Conservation (phyloP, 2,329 filamentous ascomycete genomes). For the Annulohypoxylon truncatum region DNA sequence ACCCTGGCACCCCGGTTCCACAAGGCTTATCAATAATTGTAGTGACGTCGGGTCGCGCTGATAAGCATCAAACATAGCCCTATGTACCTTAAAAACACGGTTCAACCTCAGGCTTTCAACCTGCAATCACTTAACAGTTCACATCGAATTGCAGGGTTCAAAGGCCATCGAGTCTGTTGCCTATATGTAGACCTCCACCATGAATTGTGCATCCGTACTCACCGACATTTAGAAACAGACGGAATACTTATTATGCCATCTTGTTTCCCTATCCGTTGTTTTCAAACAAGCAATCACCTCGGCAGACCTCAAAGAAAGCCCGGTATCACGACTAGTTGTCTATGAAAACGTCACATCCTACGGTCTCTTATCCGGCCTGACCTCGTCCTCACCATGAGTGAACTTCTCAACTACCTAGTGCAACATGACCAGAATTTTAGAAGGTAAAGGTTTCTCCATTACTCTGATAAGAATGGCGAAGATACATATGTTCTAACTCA, state of each 20-base stretch:
- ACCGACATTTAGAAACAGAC: constrained; percentile 14
- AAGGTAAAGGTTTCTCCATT: constrained; percentile 55
- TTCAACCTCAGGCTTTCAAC: constrained; percentile 21
- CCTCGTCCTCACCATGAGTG: constrained; percentile 62
- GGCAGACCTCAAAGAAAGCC: neutral
- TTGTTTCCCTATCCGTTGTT: constrained; percentile 2
- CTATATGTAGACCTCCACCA: constrained; percentile 19
- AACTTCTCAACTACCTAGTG: constrained; percentile 75
- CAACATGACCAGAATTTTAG: constrained; percentile 71
- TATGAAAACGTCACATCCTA: constrained; percentile 3
- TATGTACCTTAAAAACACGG: constrained; percentile 19
- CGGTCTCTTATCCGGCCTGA: constrained; percentile 4
- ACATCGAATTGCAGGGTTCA: neutral
- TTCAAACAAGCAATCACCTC: constrained; percentile 2
- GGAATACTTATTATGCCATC: constrained; percentile 6
- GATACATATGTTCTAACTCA: constrained; percentile 2
- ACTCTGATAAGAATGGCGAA: neutral
- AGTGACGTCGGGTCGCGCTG: constrained; percentile 46
- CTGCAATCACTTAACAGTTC: neutral
- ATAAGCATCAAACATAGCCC: constrained; percentile 37
- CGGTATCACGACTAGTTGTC: constrained; percentile 9
- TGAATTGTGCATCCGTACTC: neutral
- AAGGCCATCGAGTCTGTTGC: constrained; percentile 5
- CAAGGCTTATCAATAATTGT: constrained; percentile 31
- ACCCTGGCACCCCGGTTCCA: constrained; percentile 2